Base-by-base conservation (phyloP, 371 early-diverging fungal genomes). In the Parasitella parasitica region DNA sequence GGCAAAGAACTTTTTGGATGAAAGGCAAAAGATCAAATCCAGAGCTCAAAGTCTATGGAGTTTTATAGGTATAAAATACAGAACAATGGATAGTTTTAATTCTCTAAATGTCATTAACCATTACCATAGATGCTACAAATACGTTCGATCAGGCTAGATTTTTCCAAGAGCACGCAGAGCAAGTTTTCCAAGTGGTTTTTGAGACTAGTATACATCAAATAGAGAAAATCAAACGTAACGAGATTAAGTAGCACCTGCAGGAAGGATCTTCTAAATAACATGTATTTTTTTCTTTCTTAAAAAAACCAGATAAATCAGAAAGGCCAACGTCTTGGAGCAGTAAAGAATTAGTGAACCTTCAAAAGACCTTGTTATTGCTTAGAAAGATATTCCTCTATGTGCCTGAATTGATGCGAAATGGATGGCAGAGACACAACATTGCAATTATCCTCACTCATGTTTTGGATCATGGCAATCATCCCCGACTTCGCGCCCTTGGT, bases 71-170 rank as follows among this genome's bases (percentile, higher is more conserved):
- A 81, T 50, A 54, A 56, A 26, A 22, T 2, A 43, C 6, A n/a
- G 39, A n/a, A 38, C 27, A 43, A 8, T 18, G 20, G 38, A 37
- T 32, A 32, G 11, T 32, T 32, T 4, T n/a, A n/a, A n/a, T n/a
- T n/a, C n/a, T n/a, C n/a, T n/a, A n/a, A n/a, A n/a, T n/a, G n/a
- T n/a, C n/a, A n/a, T n/a, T n/a, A n/a, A n/a, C n/a, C n/a, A 9
- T 11, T 26, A 30, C 24, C 38, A 28, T 1, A 92, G 93, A 90
- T 70, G 84, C 78, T 22, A 80, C 91, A 6, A 87, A 83, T 50
- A 86, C 88, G 18, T 80, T 85, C 61, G 93, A 93, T 54, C 91
- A 91, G 63, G 80, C 77, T n/a, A 82, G 83, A 60, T 91, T 92
- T 72, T 91, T 91, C 66, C 87, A 87, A 67, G 91, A 92, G 18